Evolutionary conservation across 2,329 filamentous ascomycete genomes (phyloP), one percentile per base, ranked within the genome.

Genomic region (Proliferodiscus dingleyae): DNA sequence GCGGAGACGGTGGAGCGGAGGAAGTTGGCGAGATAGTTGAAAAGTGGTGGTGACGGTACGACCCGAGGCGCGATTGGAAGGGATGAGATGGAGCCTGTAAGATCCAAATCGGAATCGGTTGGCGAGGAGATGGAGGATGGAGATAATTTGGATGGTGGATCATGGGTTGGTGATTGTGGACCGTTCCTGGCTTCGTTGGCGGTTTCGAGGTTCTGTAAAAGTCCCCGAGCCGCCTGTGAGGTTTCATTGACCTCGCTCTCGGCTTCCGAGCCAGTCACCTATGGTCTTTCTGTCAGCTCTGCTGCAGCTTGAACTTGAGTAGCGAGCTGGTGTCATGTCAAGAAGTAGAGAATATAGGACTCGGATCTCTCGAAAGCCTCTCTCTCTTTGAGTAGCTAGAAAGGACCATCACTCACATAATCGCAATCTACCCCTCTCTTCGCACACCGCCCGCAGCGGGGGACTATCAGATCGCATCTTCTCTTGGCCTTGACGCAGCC

Each of bases 401-500:
- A 9, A 21, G 5, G 5, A 11, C 5, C 24, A 23, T 10, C 7
- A 50, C 54, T 46, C 32, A 56, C 56, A 47, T 59, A 59, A 19
- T 42, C 26, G 43, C 57, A 60, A n/a, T 19, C 22, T 13, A 54
- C 10, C 2, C 36, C 23, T 28, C 45, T 48, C 5, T 19, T 47
- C 5, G 16, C 40, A 33, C 58, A 60, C 23, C 56, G 49, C 7
- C 45, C 40, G 43, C 55, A 60, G 8, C 8, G 11, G 3, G 56
- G 58, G 8, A 56, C 29, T 11, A 43, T 44, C 26, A 58, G 48
- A 40, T 60, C 55, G 26, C 56, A 59, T 48, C 55, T 50, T 37
- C 55, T 29, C 48, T 60, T 60, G 2, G 53, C 47, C 34, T 54
- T 54, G 11, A 58, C 52, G 24, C 56, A 58, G 6, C 33, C 44